Conservation (phyloP, 2,329 filamentous ascomycete genomes). For the Fonsecaea multimorphosa region DNA sequence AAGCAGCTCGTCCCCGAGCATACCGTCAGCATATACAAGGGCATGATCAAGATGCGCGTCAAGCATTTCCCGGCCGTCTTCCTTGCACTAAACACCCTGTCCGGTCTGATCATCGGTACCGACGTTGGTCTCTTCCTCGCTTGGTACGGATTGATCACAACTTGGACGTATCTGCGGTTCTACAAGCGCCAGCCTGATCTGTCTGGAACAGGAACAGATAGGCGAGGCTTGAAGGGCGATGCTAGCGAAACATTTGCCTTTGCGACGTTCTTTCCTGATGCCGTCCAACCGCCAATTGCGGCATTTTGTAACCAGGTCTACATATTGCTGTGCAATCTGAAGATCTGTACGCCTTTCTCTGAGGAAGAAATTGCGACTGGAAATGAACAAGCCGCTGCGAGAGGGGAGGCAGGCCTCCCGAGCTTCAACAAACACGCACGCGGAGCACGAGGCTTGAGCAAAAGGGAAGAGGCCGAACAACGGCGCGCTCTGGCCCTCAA, state of each 20-base stretch:
- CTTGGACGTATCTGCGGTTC: constrained; percentile 96
- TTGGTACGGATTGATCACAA: constrained; percentile 79
- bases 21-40: constrained; percentile 91
- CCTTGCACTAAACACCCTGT: constrained; percentile 72
- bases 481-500: constrained; percentile 87
- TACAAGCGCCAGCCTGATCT: constrained; percentile 72
- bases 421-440: constrained; percentile 61
- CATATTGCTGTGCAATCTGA: constrained; percentile 73
- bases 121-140: constrained; percentile 80
- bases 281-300: constrained; percentile 77
- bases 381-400: constrained; percentile 71
- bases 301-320: constrained; percentile 78
- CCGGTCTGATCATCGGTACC: constrained; percentile 68
- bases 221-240: constrained; percentile 75
- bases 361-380: constrained; percentile 76
- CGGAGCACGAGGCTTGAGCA: constrained; percentile 60
- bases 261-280: constrained; percentile 90
- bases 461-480: constrained; percentile 89
- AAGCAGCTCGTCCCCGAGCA: constrained; percentile 97
- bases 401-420: constrained; percentile 66
- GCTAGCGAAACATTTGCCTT: constrained; percentile 96
- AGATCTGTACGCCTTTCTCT: constrained; percentile 84
- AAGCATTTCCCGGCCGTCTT: constrained; percentile 79
- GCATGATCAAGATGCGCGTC: constrained; percentile 86
- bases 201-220: constrained; percentile 60